Percentiles rank a stretch among this genome's conserved stretches.
Evolutionary conservation across 1,284 basidiomycete genomes (phyloP).

Genomic region (Takashimella tepidaria): DNA sequence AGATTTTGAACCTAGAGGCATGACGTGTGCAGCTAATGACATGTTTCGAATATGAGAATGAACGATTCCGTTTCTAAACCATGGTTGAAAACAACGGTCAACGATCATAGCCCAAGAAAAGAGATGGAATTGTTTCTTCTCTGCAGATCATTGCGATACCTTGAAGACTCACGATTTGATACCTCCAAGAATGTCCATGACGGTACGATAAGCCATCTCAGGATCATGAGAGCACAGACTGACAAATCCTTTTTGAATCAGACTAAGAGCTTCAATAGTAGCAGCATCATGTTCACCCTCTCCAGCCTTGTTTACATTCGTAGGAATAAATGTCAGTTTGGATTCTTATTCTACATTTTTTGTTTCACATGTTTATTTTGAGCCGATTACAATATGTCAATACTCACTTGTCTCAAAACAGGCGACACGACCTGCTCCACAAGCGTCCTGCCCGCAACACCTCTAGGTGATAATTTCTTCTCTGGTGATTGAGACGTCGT

Average conservation of each 20-base stretch:
- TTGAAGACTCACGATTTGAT: no score
- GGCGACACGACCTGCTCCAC: slow-evolving; percentile 77
- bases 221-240: slow-evolving; percentile 77
- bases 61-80: slow-evolving; percentile 33
- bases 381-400: not conserved
- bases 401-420: slow-evolving; percentile 62
- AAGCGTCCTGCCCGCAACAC: slow-evolving; percentile 63
- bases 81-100: no score
- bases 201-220: slow-evolving; percentile 73
- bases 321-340: not conserved
- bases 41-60: slow-evolving; percentile 36
- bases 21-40: slow-evolving; percentile 26
- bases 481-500: not conserved
- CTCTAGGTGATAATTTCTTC: slow-evolving; percentile 41
- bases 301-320: slow-evolving; percentile 55
- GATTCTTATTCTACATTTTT: no score
- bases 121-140: not conserved
- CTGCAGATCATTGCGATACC: not conserved
- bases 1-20: slow-evolving; percentile 10
- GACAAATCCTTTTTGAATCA: slow-evolving; percentile 80
- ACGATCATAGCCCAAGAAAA: not conserved
- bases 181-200: slow-evolving; percentile 82
- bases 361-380: no score
- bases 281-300: slow-evolving; percentile 77
- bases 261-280: slow-evolving; percentile 81